Conservation (phyloP, 2,329 filamentous ascomycete species). For the Alternaria hordeiaustralica region DNA sequence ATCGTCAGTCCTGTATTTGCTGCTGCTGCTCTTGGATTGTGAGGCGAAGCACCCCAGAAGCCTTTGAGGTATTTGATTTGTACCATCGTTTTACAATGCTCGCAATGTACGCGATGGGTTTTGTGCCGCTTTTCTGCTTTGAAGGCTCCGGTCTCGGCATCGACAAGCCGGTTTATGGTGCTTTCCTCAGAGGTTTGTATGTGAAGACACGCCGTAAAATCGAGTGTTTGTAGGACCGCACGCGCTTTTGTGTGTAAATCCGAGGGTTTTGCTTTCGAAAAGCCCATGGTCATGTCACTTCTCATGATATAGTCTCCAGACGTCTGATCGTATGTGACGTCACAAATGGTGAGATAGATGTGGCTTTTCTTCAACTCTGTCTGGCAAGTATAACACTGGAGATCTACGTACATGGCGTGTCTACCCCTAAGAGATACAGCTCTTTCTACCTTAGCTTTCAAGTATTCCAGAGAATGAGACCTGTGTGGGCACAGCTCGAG, state of each 20-base stretch:
- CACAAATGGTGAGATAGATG: neutral
- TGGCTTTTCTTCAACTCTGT: neutral
- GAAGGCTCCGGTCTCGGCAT: neutral
- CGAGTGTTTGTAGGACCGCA: neutral
- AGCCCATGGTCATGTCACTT: neutral
- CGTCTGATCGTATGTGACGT: neutral
- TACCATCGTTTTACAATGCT: neutral
- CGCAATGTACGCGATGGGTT: neutral
- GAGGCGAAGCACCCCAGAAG: neutral
- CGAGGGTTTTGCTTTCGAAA: neutral
- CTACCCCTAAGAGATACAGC: neutral
- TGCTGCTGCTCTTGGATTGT: neutral
- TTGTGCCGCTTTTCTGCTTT: neutral
- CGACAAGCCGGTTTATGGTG: neutral
- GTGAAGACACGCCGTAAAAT: neutral
- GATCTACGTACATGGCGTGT: neutral
- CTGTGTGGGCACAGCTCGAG: neutral
- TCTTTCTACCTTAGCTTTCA: neutral
- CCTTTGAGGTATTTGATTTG: neutral
- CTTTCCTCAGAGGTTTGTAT: neutral
- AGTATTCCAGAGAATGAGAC: neutral
- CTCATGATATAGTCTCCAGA: neutral
- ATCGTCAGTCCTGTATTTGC: neutral
- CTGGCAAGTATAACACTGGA: neutral
- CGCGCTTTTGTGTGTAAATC: neutral